phyloP scores from a whole-genome alignment of 2,329 filamentous ascomycete genomes.

The Calonectria multiphialidica region DNA sequence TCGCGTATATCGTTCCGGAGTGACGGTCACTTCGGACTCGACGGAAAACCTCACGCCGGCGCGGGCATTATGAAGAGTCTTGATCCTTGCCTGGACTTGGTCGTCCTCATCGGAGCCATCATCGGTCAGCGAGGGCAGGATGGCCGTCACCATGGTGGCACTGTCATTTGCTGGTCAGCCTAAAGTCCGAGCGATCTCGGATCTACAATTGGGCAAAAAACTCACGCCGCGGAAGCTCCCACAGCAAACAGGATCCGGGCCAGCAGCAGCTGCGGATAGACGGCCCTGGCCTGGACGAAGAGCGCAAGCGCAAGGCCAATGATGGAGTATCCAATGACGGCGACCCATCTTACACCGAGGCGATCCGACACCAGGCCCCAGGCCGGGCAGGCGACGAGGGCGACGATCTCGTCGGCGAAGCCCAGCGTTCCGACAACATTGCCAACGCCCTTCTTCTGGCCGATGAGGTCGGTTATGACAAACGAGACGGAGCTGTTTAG shows the following conservation, averaged over 20 bases:
- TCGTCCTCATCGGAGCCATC: slow-evolving; percentile 52
- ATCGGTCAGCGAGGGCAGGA: slow-evolving; percentile 79
- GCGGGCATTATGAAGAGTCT: slow-evolving; percentile 57
- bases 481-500: slow-evolving; percentile 88
- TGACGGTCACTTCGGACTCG: slow-evolving; percentile 81
- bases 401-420: slow-evolving; percentile 87
- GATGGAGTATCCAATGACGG: slow-evolving; percentile 83
- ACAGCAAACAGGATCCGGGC: slow-evolving; percentile 89
- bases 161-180: slow-evolving; percentile 48
- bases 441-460: slow-evolving; percentile 78
- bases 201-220: slow-evolving; percentile 18
- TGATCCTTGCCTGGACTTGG: slow-evolving; percentile 44
- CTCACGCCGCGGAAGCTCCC: slow-evolving; percentile 88
- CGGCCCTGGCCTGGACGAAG: slow-evolving; percentile 87
- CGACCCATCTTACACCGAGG: slow-evolving; percentile 78
- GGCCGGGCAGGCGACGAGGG: slow-evolving; percentile 81
- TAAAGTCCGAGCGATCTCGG: not conserved
- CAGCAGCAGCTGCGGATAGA: slow-evolving; percentile 90
- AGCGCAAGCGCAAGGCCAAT: slow-evolving; percentile 82
- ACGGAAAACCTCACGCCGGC: slow-evolving; percentile 75
- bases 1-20: slow-evolving; percentile 69
- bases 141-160: slow-evolving; percentile 96
- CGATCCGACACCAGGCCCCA: slow-evolving; percentile 86
- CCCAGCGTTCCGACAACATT: slow-evolving; percentile 87
- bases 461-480: slow-evolving; percentile 86